phyloP scores from a whole-genome alignment of 2,329 filamentous ascomycete species.

The Fusarium xylarioides region DNA sequence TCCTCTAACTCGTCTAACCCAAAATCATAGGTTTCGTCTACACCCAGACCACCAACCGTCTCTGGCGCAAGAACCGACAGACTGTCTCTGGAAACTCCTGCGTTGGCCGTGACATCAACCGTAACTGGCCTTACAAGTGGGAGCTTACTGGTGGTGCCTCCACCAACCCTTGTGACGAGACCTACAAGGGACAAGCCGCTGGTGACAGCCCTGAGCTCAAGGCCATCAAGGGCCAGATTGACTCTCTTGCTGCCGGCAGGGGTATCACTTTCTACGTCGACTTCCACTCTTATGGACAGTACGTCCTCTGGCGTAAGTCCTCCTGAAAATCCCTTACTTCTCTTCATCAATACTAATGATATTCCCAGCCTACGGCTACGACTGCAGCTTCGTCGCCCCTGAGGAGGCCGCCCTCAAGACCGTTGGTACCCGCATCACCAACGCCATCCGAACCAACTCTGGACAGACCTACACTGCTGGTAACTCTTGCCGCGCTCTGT shows the following conservation, averaged over 20 bases:
- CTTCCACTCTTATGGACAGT: conserved; percentile 71
- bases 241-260: conserved; percentile 40
- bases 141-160: conserved; percentile 58
- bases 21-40: conserved; percentile 48
- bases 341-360: conserved; percentile 57
- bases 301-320: conserved; percentile 67
- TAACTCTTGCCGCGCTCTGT: conserved; percentile 68
- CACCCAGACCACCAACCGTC: conserved; percentile 63
- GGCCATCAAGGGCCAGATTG: conserved; percentile 50
- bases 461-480: conserved; percentile 46
- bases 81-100: conserved; percentile 52
- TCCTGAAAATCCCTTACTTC: conserved; percentile 43
- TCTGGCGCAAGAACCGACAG: conserved; percentile 71
- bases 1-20: not conserved
- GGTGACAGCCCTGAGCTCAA: conserved; percentile 62
- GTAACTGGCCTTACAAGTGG: conserved; percentile 69
- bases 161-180: conserved; percentile 60
- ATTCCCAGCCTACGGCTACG: conserved; percentile 51
- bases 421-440: conserved; percentile 17
- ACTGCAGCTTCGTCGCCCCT: conserved; percentile 21
- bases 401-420: conserved; percentile 20
- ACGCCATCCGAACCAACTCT: conserved; percentile 13
- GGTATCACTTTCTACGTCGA: conserved; percentile 71
- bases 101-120: conserved; percentile 65
- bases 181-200: conserved; percentile 55